Evolutionary conservation across 768 basidiomycete species (phyloP), one percentile per base, ranked within the genome.

Genomic region (Piloderma croceum): DNA sequence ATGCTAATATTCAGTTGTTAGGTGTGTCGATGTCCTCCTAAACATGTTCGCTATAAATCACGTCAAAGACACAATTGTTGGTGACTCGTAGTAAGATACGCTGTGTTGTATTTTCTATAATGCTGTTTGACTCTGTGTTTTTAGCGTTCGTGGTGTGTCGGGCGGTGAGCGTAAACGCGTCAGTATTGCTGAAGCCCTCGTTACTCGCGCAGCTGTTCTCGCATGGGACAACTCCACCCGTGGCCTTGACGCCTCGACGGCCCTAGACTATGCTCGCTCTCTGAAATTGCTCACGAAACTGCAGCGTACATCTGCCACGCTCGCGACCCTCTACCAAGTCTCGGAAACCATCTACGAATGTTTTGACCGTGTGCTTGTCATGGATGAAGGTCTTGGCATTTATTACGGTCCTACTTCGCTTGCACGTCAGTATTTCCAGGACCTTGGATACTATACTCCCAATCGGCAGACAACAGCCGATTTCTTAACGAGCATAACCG

Each of bases 141-240:
- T 76, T 22, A 70, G 68, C 34, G 65, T 83, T 3, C 67, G 72
- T 7, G 75, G 77, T 3, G 65, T 79, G 12, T 68, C 64, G 11
- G 77, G 77, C 6, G 77, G 77, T 7, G 74, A 79, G 61, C 57
- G 60, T 43, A 83, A 82, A 58, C 71, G 81, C 4, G 81, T 83
- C 3, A 71, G 71, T 5, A 77, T 83, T 38, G 66, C 70, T 4
- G 78, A 80, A 53, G 64, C 64, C 34, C n/a, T n/a, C n/a, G n/a
- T n/a, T n/a, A n/a, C n/a, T n/a, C n/a, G n/a, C n/a, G n/a, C n/a
- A n/a, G n/a, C 63, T 71, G 1, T n/a, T n/a, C n/a, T n/a, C n/a
- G n/a, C n/a, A n/a, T n/a, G n/a, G n/a, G n/a, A n/a, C n/a, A 77
- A 72, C 46, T 58, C 65, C 10, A 73, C 70, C 3, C 52, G 62